phyloP scores from a whole-genome alignment of 2,329 filamentous ascomycete species.

The Gaeumannomyces tritici region DNA sequence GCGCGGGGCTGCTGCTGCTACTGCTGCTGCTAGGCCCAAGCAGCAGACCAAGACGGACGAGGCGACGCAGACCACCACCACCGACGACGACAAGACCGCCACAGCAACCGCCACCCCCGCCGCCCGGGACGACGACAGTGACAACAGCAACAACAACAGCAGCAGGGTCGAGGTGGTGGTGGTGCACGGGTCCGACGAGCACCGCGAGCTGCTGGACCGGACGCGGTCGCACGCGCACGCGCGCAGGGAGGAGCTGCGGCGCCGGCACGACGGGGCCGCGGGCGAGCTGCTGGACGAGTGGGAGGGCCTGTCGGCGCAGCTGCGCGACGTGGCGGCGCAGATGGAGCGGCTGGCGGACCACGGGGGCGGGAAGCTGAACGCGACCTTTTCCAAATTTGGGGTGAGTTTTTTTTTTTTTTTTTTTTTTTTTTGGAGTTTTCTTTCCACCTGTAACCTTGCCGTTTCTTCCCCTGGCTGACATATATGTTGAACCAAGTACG shows the following conservation, averaged over 20 bases:
- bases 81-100: background rate
- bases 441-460: no score
- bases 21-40: background rate
- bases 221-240: slow-evolving; percentile 43
- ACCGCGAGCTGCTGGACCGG: slow-evolving; percentile 33
- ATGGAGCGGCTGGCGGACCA: slow-evolving; percentile 44
- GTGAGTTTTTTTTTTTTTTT: no score
- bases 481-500: slow-evolving; percentile 24
- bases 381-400: slow-evolving; percentile 54
- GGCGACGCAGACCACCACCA: background rate
- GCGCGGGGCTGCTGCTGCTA: no score
- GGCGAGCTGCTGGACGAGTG: slow-evolving; percentile 42
- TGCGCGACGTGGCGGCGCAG: slow-evolving; percentile 41
- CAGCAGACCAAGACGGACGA: background rate
- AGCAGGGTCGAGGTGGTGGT: slow-evolving; percentile 43
- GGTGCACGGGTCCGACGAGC: slow-evolving; percentile 44
- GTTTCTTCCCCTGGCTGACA: no score
- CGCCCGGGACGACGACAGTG: no score
- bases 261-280: slow-evolving; percentile 23
- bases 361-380: slow-evolving; percentile 43
- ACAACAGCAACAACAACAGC: background rate
- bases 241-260: slow-evolving; percentile 33
- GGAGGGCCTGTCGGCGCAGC: slow-evolving; percentile 41
- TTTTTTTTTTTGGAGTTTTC: no score
- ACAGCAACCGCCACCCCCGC: no score